A percentile compares a stretch with the other conserved stretches of the same genome.
Evolutionary conservation across 306 rosid species (phyloP).

Genomic region (Phaseolus lunatus): DNA sequence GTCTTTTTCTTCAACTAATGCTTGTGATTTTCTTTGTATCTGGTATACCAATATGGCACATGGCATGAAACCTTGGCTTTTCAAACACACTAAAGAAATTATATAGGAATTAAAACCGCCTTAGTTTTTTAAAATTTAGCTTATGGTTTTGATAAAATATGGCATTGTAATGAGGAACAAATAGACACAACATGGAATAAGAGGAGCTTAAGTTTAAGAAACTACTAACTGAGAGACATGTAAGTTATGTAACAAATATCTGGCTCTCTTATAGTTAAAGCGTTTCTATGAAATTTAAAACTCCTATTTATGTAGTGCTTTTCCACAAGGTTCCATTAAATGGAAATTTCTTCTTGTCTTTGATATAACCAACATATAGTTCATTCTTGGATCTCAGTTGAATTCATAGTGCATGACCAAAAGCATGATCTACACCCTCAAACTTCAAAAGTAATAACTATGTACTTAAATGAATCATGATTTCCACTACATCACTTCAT

Average conservation of each 20-base stretch:
- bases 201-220: constrained; percentile 7
- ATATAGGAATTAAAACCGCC: neutral
- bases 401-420: neutral
- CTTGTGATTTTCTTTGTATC: constrained; percentile 4
- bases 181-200: neutral
- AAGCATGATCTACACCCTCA: constrained; percentile 3
- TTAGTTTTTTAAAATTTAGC: neutral
- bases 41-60: neutral
- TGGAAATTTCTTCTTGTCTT: constrained; percentile 3
- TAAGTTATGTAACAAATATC: neutral
- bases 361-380: neutral
- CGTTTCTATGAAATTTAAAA: neutral
- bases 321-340: neutral
- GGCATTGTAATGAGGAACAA: neutral
- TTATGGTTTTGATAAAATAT: neutral
- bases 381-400: constrained; percentile 1
- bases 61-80: constrained; percentile 6
- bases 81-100: constrained; percentile 2
- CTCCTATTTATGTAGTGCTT: neutral
- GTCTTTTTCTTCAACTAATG: neutral
- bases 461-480: constrained; percentile 9
- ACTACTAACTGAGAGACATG: neutral
- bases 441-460: neutral
- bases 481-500: neutral
- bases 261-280: neutral